These are phyloP conservation scores for Lanmaoa rubissima DNA, from an alignment of 768 basidiomycete species.

Conservation along the genomic window DNA sequence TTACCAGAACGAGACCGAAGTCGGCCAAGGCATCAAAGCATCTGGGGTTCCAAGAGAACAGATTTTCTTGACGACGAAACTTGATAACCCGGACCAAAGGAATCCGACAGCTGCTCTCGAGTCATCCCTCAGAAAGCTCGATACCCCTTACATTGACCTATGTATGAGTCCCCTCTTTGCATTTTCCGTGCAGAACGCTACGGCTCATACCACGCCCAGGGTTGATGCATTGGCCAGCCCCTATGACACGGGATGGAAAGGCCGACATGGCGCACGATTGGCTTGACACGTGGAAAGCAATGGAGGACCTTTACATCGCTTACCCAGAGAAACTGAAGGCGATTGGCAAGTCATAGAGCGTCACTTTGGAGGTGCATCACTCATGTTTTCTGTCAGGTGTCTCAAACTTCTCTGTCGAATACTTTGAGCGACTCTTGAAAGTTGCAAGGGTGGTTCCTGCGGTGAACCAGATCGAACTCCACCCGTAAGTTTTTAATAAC, in stretches of 20 bases:
- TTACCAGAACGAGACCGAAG: constrained; percentile 76
- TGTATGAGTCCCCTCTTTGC: constrained; percentile 40
- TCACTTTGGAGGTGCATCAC: neutral
- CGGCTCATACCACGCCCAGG: constrained; percentile 35
- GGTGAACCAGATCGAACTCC: constrained; percentile 78
- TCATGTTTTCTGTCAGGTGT: constrained; percentile 42
- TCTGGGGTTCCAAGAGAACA: constrained; percentile 70
- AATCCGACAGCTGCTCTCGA: constrained; percentile 61
- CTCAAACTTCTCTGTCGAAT: constrained; percentile 69
- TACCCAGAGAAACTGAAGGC: constrained; percentile 72
- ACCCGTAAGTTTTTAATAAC: constrained; percentile 49
- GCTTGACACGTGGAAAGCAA: constrained; percentile 75
- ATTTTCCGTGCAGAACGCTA: neutral
- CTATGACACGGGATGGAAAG: constrained; percentile 55
- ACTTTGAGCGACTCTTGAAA: constrained; percentile 58
- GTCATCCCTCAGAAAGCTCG: constrained; percentile 64
- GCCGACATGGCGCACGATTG: constrained; percentile 59
- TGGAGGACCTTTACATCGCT: constrained; percentile 67
- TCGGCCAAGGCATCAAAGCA: constrained; percentile 72
- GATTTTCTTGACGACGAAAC: constrained; percentile 81
- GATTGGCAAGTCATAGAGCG: constrained; percentile 49
- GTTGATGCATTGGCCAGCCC: constrained; percentile 84
- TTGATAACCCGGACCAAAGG: constrained; percentile 62
- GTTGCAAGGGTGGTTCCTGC: constrained; percentile 60
- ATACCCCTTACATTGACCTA: constrained; percentile 76